Percentiles rank a stretch among this genome's conserved stretches.
phyloP scores from a whole-genome alignment of 495 filamentous ascomycete genomes.

The Neurospora sp. region DNA sequence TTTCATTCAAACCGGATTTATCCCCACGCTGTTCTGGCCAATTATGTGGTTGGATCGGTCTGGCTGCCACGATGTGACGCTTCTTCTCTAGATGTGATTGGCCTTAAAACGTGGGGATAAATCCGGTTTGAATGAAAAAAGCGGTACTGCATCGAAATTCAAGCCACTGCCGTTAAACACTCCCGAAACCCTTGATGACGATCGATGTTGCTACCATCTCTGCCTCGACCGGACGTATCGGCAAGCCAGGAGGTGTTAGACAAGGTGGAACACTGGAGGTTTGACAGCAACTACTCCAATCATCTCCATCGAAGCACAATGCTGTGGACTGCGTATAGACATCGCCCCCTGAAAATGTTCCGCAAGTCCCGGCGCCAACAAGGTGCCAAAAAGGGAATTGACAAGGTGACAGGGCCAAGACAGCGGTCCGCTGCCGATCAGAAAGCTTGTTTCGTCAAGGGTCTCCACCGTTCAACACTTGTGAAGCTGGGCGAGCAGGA shows the following conservation, averaged over 20 bases:
- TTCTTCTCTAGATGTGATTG: no score
- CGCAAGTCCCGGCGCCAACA: neutral
- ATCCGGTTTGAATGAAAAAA: neutral
- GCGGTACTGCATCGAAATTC: neutral
- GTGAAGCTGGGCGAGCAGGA: neutral
- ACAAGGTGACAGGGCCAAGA: neutral
- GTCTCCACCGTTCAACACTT: neutral
- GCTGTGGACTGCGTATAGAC: neutral
- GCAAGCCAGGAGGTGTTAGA: neutral
- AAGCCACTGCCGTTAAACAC: neutral
- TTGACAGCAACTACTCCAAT: no score
- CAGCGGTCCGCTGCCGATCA: neutral
- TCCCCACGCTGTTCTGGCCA: neutral
- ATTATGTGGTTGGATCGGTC: neutral
- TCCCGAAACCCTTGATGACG: neutral
- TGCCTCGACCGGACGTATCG: neutral
- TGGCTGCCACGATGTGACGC: no score
- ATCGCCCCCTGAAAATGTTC: neutral
- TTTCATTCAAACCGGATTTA: neutral
- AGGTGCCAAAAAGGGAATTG: neutral
- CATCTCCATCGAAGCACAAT: no score
- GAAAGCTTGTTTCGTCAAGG: neutral
- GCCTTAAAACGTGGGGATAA: neutral
- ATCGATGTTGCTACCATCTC: neutral
- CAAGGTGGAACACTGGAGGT: neutral